Percentiles rank a stretch among this genome's conserved stretches.
These are phyloP conservation scores for Taiozyma sp. DNA, from an alignment of 1,139 yeast species.

Conservation along the genomic window DNA sequence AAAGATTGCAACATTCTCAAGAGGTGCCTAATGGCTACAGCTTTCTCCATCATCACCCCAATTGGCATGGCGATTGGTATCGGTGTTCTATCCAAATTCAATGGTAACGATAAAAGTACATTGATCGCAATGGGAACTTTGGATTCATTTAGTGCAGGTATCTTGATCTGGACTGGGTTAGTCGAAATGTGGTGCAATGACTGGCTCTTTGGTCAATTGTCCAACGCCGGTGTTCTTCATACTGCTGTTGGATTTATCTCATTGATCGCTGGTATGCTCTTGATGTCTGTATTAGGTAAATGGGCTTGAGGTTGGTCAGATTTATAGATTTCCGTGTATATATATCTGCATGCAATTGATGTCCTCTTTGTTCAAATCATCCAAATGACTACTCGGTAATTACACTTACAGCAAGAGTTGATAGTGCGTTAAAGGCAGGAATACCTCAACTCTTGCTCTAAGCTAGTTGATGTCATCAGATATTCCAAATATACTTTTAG, in stretches of 20 bases:
- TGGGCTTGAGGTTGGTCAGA: constrained; percentile 50
- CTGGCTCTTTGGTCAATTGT: constrained; percentile 41
- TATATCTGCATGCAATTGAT: no score
- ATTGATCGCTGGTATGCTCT: constrained; percentile 56
- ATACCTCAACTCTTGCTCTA: no score
- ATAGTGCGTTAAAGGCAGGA: no score
- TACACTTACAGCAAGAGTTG: no score
- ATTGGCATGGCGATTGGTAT: constrained; percentile 76
- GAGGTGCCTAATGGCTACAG: constrained; percentile 38
- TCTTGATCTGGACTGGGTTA: constrained; percentile 73
- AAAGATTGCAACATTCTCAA: neutral
- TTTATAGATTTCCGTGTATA: no score
- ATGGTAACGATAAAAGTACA: constrained; percentile 55
- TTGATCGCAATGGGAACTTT: constrained; percentile 66
- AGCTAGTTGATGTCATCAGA: no score
- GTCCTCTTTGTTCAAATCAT: no score
- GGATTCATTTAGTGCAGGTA: constrained; percentile 77
- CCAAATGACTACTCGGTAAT: no score
- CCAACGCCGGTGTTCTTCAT: constrained; percentile 35
- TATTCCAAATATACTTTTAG: no score
- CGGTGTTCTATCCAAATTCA: constrained; percentile 63
- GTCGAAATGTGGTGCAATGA: constrained; percentile 83
- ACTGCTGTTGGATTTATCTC: constrained; percentile 29
- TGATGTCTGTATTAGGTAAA: constrained; percentile 75
- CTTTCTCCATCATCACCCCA: constrained; percentile 70